A percentile compares a stretch with the other conserved stretches of the same genome.
Conservation (phyloP, 163 green algal genomes). For the Coccomyxa subellipsoidea region DNA sequence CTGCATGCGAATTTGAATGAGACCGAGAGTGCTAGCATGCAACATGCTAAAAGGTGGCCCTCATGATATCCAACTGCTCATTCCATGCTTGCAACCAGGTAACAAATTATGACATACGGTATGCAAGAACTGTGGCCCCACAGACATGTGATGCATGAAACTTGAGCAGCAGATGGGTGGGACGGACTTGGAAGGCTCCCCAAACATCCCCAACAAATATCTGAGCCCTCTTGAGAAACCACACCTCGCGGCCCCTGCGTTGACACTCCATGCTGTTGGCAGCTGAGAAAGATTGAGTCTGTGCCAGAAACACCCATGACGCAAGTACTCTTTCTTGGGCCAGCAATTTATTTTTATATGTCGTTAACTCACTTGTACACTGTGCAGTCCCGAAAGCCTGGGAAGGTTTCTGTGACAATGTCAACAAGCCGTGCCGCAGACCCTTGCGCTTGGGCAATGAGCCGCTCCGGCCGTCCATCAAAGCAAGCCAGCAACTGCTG, state of each 20-base stretch:
- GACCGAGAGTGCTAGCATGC: too few relatives aligned
- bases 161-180: not conserved
- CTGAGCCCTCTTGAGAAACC: slow-evolving; percentile 93
- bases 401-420: slow-evolving; percentile 68
- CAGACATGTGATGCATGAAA: not conserved
- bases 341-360: not conserved
- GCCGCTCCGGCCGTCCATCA: slow-evolving; percentile 55
- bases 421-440: slow-evolving; percentile 67
- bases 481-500: slow-evolving; percentile 53
- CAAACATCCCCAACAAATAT: slow-evolving; percentile 91
- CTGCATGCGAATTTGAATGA: slow-evolving; percentile 11
- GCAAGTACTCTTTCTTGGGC: not conserved
- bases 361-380: slow-evolving; percentile 66
- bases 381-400: slow-evolving; percentile 82
- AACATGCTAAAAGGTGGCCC: too few relatives aligned
- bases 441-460: slow-evolving; percentile 59
- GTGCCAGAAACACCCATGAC: not conserved
- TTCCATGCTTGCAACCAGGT: too few relatives aligned
- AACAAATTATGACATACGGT: too few relatives aligned
- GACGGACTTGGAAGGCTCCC: slow-evolving; percentile 52
- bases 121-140: not conserved
- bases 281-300: not conserved
- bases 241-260: slow-evolving; percentile 63
- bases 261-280: not conserved
- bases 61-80: too few relatives aligned